Percentiles rank a stretch among this genome's conserved stretches.
Conservation (phyloP, 2,329 filamentous ascomycete genomes). For the Colletotrichum falcatum region DNA sequence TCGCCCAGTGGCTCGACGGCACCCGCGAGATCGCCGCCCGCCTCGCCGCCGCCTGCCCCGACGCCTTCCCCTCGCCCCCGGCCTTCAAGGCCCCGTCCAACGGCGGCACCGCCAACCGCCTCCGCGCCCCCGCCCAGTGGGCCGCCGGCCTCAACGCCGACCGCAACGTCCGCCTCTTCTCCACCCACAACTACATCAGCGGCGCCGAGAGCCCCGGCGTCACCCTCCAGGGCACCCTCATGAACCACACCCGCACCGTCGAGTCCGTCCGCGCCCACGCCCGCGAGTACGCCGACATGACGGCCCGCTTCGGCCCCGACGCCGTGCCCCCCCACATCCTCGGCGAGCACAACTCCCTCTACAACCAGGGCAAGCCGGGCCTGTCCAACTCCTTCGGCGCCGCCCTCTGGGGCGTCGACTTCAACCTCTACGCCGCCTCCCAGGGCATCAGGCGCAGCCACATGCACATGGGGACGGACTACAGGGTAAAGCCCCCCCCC, state of each 20-base stretch:
- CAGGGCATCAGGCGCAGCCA: slow-evolving; percentile 68
- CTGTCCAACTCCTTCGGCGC: slow-evolving; percentile 75
- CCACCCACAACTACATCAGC: slow-evolving; percentile 74
- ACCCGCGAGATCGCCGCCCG: slow-evolving; percentile 61
- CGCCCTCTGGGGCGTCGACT: slow-evolving; percentile 73
- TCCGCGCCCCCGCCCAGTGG: slow-evolving; percentile 65
- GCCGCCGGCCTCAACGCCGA: slow-evolving; percentile 64
- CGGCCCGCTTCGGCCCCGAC: slow-evolving; percentile 52
- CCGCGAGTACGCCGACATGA: slow-evolving; percentile 58
- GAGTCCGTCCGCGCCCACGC: slow-evolving; percentile 61
- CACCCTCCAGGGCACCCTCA: slow-evolving; percentile 70
- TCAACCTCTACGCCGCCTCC: slow-evolving; percentile 68
- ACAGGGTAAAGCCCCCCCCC: slow-evolving; percentile 53
- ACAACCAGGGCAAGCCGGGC: slow-evolving; percentile 70
- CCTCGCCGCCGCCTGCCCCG: slow-evolving; percentile 62
- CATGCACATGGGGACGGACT: slow-evolving; percentile 74
- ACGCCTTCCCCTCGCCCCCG: slow-evolving; percentile 54
- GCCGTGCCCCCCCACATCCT: slow-evolving; percentile 67
- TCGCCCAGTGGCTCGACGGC: slow-evolving; percentile 68
- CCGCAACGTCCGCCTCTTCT: slow-evolving; percentile 63
- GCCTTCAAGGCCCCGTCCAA: slow-evolving; percentile 70
- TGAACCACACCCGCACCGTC: slow-evolving; percentile 71
- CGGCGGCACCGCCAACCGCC: slow-evolving; percentile 61
- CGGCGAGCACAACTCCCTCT: slow-evolving; percentile 72
- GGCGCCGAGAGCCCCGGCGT: slow-evolving; percentile 70